Evolutionary conservation across 805 yeast species (phyloP), one percentile per base, ranked within the genome.

Genomic region (Candida hispaniensis): DNA sequence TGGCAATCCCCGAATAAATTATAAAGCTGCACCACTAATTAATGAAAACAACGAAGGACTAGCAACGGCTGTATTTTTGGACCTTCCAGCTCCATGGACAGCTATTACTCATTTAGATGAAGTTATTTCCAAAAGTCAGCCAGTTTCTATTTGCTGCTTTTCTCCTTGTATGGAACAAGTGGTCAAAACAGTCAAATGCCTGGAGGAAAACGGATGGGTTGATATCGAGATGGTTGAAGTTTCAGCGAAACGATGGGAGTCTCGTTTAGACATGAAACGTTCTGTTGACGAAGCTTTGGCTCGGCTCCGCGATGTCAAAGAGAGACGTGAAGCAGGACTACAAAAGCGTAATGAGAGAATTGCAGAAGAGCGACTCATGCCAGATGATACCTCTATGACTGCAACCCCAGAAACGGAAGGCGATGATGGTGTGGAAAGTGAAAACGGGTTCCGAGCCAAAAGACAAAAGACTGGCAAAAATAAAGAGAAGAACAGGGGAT

Each of bases 151-250:
- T 36, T 91, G 99, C 58, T 91, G 98, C 57, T 91, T 91, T 52
- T 81, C 94, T 23, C 99, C 99, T 7, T 91, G 99, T 57, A 80
- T 91, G 30, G 99, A 91, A 58, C 99, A 91, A 60, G 98, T 91
- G 3, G 78, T 78, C 40, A 77, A 80, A 52, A 81, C 97, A 0
- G 73, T 88, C 8, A 77, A 71, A 44, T 77, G 80, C 0, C 60
- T 91, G 40, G 75, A 77, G 45, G 67, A 63, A 19, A 54, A 75
- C 26, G 94, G 93, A 1, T 91, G 96, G 94, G 66, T 70, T 4
- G 67, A 71, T 11, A 74, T 91, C 14, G 94, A 91, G 56, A 80
- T 83, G 86, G 93, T 88, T 3, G 97, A 88, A 52, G 75, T 85
- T 30, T 76, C 79, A 25, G 82, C 86, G 6, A 73, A 69, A 46